Conservation (phyloP, 2,329 filamentous ascomycete species). For the Exophiala viscosa region DNA sequence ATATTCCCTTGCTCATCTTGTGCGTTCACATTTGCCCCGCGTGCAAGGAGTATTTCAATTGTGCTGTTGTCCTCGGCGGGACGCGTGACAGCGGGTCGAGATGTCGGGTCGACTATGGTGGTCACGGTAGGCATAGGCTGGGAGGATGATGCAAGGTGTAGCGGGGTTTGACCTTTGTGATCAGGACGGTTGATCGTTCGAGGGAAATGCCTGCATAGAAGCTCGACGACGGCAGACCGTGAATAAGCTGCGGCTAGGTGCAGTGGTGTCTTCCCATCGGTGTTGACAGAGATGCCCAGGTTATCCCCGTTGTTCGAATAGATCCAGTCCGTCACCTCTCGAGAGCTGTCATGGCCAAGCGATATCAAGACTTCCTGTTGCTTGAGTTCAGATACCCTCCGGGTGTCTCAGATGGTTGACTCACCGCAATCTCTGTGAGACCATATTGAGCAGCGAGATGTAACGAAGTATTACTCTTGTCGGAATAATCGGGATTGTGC, state of each 20-base stretch:
- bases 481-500: slow-evolving; percentile 72
- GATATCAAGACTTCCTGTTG: slow-evolving; percentile 60
- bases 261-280: slow-evolving; percentile 73
- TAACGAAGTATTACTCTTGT: slow-evolving; percentile 76
- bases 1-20: slow-evolving; percentile 76
- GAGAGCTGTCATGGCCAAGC: slow-evolving; percentile 66
- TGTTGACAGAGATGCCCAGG: slow-evolving; percentile 67
- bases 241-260: slow-evolving; percentile 70
- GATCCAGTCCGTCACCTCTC: slow-evolving; percentile 26
- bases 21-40: slow-evolving; percentile 44
- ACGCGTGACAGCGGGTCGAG: slow-evolving; percentile 20
- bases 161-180: slow-evolving; percentile 55
- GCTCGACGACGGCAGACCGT: slow-evolving; percentile 69
- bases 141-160: slow-evolving; percentile 40
- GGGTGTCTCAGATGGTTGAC: slow-evolving; percentile 13
- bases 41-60: slow-evolving; percentile 31
- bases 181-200: slow-evolving; percentile 63
- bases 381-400: slow-evolving; percentile 3
- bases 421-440: slow-evolving; percentile 61
- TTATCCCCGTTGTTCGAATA: slow-evolving; percentile 30
- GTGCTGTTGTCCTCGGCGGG: slow-evolving; percentile 30
- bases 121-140: slow-evolving; percentile 18
- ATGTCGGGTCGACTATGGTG: slow-evolving; percentile 17
- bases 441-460: slow-evolving; percentile 76
- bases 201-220: slow-evolving; percentile 64